A percentile compares a stretch with the other conserved stretches of the same genome.
Conservation (phyloP, 805 yeast species). For the Cyberlindnera saturnus region DNA sequence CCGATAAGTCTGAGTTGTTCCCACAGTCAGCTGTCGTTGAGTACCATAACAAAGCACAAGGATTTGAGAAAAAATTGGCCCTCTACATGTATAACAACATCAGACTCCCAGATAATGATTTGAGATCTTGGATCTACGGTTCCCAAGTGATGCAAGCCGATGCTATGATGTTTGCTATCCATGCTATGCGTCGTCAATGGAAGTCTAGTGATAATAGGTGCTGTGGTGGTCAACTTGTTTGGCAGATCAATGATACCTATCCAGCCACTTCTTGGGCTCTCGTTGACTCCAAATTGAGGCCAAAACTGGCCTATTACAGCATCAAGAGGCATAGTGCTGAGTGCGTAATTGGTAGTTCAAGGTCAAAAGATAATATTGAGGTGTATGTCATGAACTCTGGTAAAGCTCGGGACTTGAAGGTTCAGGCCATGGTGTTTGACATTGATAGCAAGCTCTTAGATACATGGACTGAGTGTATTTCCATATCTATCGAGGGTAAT, state of each 20-base stretch:
- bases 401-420: neutral
- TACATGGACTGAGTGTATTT: conserved; percentile 1
- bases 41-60: conserved; percentile 44
- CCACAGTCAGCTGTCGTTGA: conserved; percentile 42
- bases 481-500: conserved; percentile 13
- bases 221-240: conserved; percentile 42
- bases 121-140: conserved; percentile 41
- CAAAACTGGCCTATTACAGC: conserved; percentile 43
- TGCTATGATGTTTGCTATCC: conserved; percentile 40
- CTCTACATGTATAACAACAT: conserved; percentile 41
- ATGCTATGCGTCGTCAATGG: conserved; percentile 45
- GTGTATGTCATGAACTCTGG: neutral
- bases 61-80: conserved; percentile 40
- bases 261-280: conserved; percentile 48
- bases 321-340: conserved; percentile 35
- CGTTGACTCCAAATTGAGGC: conserved; percentile 35
- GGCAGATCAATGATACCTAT: conserved; percentile 53
- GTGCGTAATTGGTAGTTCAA: conserved; percentile 17
- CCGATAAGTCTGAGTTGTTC: conserved; percentile 31
- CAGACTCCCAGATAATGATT: conserved; percentile 28
- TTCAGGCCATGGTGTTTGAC: neutral
- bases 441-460: neutral
- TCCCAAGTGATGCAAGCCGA: conserved; percentile 49
- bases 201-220: conserved; percentile 28
- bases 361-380: conserved; percentile 3